phyloP scores from a whole-genome alignment of 768 basidiomycete genomes.

The Gymnopilus dilepis region DNA sequence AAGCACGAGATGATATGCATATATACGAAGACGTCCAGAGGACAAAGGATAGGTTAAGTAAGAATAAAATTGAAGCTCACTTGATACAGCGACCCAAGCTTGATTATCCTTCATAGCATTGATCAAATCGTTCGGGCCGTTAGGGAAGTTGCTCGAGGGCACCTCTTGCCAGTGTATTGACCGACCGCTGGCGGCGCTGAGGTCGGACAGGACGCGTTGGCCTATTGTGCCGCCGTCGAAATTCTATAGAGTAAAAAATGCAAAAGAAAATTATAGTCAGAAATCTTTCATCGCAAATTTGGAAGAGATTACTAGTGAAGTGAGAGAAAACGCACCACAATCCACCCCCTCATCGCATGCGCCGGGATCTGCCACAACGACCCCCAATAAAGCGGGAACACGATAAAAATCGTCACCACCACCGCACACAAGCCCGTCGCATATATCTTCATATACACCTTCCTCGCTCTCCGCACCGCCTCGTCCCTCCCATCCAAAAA shows the following conservation, averaged over 20 bases:
- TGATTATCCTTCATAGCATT: conserved; percentile 51
- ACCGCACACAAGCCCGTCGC: conserved; percentile 40
- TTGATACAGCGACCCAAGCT: conserved; percentile 56
- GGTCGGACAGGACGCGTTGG: conserved; percentile 39
- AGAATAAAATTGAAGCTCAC: conserved; percentile 39
- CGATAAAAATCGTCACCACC: conserved; percentile 47
- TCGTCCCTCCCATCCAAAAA: conserved; percentile 33
- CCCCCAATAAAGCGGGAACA: conserved; percentile 65
- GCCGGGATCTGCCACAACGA: conserved; percentile 51
- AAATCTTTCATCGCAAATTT: too few relatives aligned
- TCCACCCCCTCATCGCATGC: conserved; percentile 52
- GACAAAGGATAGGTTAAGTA: too few relatives aligned
- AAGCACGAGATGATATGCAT: neutral
- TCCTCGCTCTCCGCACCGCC: conserved; percentile 33
- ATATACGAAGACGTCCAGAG: neutral
- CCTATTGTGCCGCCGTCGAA: conserved; percentile 65
- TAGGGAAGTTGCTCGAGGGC: conserved; percentile 44
- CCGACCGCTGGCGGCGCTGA: conserved; percentile 27
- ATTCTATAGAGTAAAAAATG: conserved; percentile 49
- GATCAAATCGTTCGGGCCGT: conserved; percentile 46
- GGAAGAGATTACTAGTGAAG: too few relatives aligned
- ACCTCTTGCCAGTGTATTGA: conserved; percentile 46
- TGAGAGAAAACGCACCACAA: conserved; percentile 17
- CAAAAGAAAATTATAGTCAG: neutral
- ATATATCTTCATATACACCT: conserved; percentile 49